These are phyloP conservation scores for Paracorniculantispora psalliotae DNA, from an alignment of 2,329 filamentous ascomycete species.

Conservation along the genomic window DNA sequence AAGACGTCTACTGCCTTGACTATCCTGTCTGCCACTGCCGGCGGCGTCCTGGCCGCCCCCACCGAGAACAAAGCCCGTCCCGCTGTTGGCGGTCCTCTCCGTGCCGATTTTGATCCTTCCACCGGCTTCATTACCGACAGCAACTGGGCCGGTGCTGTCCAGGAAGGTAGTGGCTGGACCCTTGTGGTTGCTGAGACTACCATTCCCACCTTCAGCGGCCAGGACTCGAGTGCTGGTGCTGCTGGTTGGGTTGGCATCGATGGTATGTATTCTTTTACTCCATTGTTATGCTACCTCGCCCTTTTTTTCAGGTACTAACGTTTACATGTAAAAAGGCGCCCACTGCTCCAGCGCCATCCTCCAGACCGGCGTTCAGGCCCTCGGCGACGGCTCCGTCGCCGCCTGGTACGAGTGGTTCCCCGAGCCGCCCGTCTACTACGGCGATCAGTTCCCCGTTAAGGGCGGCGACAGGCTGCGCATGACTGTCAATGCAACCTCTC, in stretches of 20 bases:
- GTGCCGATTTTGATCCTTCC: background rate
- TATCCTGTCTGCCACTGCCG: background rate
- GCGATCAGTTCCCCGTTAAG: background rate
- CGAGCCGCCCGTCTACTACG: background rate
- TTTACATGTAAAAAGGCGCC: background rate
- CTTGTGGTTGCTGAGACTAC: background rate
- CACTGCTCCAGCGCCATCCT: slow-evolving; percentile 26
- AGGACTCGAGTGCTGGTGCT: background rate
- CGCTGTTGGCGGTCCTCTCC: background rate
- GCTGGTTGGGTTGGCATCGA: slow-evolving; percentile 41
- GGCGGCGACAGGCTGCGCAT: slow-evolving; percentile 8
- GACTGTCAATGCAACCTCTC: slow-evolving; percentile 8
- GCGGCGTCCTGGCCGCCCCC: background rate
- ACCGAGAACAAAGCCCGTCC: background rate
- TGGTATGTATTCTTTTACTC: slow-evolving; percentile 18
- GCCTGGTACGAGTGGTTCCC: slow-evolving; percentile 7
- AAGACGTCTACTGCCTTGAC: background rate
- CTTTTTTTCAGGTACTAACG: background rate
- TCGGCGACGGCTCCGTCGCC: slow-evolving; percentile 21
- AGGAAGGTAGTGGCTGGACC: background rate
- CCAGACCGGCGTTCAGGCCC: slow-evolving; percentile 36
- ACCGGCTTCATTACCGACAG: slow-evolving; percentile 22
- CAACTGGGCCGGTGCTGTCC: background rate
- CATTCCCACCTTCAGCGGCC: background rate
- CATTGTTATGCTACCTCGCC: background rate